A percentile compares a stretch with the other conserved stretches of the same genome.
Evolutionary conservation across 306 rosid species (phyloP).

Genomic region (Cucumis melo): DNA sequence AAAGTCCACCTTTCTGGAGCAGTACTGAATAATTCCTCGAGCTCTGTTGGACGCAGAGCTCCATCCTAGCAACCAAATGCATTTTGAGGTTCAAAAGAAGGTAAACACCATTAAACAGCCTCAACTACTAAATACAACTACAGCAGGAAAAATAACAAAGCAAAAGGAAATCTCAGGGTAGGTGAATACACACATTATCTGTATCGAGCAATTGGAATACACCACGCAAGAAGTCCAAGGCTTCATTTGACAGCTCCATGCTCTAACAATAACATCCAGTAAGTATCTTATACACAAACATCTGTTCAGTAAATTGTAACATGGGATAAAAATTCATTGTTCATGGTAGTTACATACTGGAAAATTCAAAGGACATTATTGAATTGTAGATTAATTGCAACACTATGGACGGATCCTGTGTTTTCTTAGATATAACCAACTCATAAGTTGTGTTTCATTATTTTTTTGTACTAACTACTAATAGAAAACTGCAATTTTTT

Average conservation of each 20-base stretch:
- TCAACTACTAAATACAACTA: not conserved
- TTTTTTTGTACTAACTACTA: not conserved
- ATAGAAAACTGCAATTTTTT: not conserved
- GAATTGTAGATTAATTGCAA: not conserved
- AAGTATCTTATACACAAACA: slow-evolving; percentile 3
- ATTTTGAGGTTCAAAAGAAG: slow-evolving; percentile 13
- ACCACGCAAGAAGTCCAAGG: slow-evolving; percentile 71
- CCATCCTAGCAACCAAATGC: slow-evolving; percentile 52
- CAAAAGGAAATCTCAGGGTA: slow-evolving; percentile 5
- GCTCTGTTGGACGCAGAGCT: slow-evolving; percentile 55
- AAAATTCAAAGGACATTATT: not conserved
- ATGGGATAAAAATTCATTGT: not conserved
- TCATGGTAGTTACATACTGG: not conserved
- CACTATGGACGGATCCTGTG: not conserved
- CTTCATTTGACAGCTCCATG: slow-evolving; percentile 81
- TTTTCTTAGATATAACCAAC: not conserved
- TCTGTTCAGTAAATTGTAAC: not conserved
- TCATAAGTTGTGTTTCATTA: not conserved
- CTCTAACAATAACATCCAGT: slow-evolving; percentile 39
- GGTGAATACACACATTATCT: slow-evolving; percentile 48
- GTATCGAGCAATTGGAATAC: slow-evolving; percentile 65
- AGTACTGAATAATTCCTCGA: slow-evolving; percentile 65
- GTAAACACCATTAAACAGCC: not conserved
- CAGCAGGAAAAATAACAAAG: not conserved
- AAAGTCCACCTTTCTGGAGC: slow-evolving; percentile 75